Evolutionary conservation across 441 rosid genomes (phyloP).

Genomic region (Aquilaria agallochum): DNA sequence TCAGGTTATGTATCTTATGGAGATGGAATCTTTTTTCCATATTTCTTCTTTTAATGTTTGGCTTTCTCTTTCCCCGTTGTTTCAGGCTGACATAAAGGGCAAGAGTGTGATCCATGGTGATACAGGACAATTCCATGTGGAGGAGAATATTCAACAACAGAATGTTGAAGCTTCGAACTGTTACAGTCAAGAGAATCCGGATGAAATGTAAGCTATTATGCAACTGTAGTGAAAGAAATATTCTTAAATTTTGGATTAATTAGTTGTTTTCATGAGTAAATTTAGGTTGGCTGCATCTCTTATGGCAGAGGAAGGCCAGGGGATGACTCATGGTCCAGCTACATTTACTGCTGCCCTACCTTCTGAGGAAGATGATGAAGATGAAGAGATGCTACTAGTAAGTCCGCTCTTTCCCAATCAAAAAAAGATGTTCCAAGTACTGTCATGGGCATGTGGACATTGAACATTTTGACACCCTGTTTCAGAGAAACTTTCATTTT

Average conservation of each 20-base stretch:
- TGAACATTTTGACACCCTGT: too few species aligned
- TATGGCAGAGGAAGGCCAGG: slow-evolving; percentile 56
- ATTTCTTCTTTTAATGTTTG: slow-evolving; percentile 1
- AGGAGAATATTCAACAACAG: slow-evolving; percentile 12
- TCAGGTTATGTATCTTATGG: slow-evolving; percentile 41
- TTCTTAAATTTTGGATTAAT: slow-evolving; percentile 12
- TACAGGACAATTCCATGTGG: slow-evolving; percentile 14
- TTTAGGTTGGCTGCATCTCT: slow-evolving; percentile 73
- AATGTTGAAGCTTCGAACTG: slow-evolving; percentile 11
- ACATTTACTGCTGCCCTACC: slow-evolving; percentile 40
- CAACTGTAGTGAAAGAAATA: background rate
- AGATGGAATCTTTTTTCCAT: background rate
- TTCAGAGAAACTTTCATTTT: too few species aligned
- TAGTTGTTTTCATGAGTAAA: slow-evolving; percentile 22
- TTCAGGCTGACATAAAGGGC: slow-evolving; percentile 32
- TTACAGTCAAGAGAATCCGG: slow-evolving; percentile 35
- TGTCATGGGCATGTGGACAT: too few species aligned
- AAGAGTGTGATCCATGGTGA: slow-evolving; percentile 29
- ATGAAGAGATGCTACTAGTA: slow-evolving; percentile 77
- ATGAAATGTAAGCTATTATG: slow-evolving; percentile 49
- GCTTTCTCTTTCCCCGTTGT: slow-evolving; percentile 1
- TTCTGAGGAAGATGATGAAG: slow-evolving; percentile 49
- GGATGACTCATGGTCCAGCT: slow-evolving; percentile 32
- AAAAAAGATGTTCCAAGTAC: too few species aligned
- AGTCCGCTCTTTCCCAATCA: slow-evolving; percentile 8